Percentiles rank a stretch among this genome's conserved stretches.
phyloP scores from a whole-genome alignment of 108 stramenopile genomes.

The Thalassiosira profunda region DNA sequence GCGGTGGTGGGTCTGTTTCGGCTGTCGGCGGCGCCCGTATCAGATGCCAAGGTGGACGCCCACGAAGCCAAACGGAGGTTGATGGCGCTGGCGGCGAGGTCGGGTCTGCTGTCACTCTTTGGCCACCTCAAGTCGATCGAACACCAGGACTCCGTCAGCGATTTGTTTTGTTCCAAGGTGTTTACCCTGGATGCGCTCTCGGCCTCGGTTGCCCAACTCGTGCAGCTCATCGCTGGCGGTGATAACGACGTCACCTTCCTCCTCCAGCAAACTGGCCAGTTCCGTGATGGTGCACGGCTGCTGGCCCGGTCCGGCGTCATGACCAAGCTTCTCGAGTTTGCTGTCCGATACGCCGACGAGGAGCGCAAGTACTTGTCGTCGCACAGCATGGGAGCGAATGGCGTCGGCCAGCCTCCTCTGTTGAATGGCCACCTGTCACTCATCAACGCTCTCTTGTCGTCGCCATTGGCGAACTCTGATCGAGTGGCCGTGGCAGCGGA shows the following conservation, averaged over 20 bases:
- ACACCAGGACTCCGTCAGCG: not conserved
- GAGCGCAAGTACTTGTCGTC: conserved; percentile 35
- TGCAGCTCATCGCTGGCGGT: conserved; percentile 31
- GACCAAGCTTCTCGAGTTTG: conserved; percentile 42
- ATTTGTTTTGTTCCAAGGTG: conserved; percentile 15
- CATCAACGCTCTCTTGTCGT: conserved; percentile 22
- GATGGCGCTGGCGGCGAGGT: conserved; percentile 48
- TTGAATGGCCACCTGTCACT: conserved; percentile 32
- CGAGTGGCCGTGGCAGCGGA: conserved; percentile 16
- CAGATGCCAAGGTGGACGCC: conserved; percentile 12
- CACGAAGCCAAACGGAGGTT: conserved; percentile 14
- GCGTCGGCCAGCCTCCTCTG: conserved; percentile 11
- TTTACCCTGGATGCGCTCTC: conserved; percentile 9
- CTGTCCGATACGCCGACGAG: conserved; percentile 36
- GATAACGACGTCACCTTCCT: conserved; percentile 55
- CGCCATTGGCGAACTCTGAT: conserved; percentile 12
- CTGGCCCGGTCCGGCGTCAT: conserved; percentile 54
- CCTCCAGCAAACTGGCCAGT: conserved; percentile 47
- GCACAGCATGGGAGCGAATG: conserved; percentile 28
- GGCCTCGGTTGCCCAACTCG: conserved; percentile 18
- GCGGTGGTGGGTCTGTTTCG: conserved; percentile 39
- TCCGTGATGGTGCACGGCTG: conserved; percentile 51
- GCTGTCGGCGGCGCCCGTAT: conserved; percentile 12
- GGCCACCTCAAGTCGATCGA: conserved; percentile 27
- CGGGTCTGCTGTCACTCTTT: conserved; percentile 43